Conservation (phyloP, 2,329 filamentous ascomycete genomes). For the Ophidiomyces ophidiicola region DNA sequence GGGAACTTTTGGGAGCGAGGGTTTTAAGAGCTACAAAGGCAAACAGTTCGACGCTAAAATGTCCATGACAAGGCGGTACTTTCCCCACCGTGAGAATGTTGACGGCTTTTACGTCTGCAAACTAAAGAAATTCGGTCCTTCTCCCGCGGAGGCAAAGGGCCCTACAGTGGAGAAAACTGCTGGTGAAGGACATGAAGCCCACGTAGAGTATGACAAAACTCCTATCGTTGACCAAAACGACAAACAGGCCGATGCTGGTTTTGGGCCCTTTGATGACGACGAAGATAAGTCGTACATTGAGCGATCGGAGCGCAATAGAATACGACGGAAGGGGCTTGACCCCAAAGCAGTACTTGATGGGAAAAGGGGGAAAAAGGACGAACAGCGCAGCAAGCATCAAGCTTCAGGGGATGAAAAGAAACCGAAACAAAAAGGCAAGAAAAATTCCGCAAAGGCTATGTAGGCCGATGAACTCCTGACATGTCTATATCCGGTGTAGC, state of each 20-base stretch:
- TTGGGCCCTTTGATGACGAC: slow-evolving; percentile 63
- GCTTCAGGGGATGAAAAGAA: slow-evolving; percentile 6
- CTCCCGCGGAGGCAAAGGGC: slow-evolving; percentile 36
- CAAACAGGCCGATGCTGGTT: slow-evolving; percentile 39
- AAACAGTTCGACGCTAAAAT: slow-evolving; percentile 83
- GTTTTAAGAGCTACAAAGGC: slow-evolving; percentile 80
- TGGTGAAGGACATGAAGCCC: slow-evolving; percentile 28
- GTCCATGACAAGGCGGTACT: slow-evolving; percentile 72
- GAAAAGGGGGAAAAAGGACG: slow-evolving; percentile 18
- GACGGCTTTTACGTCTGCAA: slow-evolving; percentile 98
- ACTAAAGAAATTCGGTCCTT: slow-evolving; percentile 81
- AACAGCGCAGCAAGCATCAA: slow-evolving; percentile 16
- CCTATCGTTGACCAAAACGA: slow-evolving; percentile 44
- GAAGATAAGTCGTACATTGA: slow-evolving; percentile 61
- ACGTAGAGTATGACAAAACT: slow-evolving; percentile 52
- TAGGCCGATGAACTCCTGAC: no score
- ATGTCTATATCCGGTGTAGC: no score
- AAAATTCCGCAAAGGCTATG: not conserved
- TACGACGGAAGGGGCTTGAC: slow-evolving; percentile 63
- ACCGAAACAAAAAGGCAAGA: slow-evolving; percentile 4
- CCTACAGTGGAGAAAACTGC: slow-evolving; percentile 17
- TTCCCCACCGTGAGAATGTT: slow-evolving; percentile 85
- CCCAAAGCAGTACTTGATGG: slow-evolving; percentile 46
- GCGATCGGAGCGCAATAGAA: slow-evolving; percentile 58
- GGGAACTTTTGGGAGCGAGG: slow-evolving; percentile 71